Percentiles rank a stretch among this genome's conserved stretches.
Evolutionary conservation across 148 eudicot species (phyloP).

Genomic region (Fagopyrum tataricum): DNA sequence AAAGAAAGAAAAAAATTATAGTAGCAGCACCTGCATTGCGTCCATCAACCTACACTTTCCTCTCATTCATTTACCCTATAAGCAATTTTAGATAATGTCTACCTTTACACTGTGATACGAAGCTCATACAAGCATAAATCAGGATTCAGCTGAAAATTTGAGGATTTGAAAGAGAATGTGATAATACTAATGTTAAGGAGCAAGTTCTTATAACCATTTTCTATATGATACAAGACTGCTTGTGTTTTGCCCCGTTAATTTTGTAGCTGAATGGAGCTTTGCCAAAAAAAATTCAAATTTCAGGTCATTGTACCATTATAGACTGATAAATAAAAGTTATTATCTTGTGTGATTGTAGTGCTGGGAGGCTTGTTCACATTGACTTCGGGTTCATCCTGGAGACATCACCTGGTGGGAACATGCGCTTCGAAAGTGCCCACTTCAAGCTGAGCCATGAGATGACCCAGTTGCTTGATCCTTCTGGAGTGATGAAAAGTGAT

Average conservation of each 20-base stretch:
- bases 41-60: not conserved
- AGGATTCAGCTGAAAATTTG: not conserved
- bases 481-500: conserved; percentile 95
- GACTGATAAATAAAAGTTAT: not conserved
- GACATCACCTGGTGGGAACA: conserved; percentile 93
- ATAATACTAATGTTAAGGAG: not conserved
- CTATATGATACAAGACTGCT: not conserved
- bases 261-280: not conserved
- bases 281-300: not conserved
- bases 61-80: not conserved
- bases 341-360: conserved; percentile 34
- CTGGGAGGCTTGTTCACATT: conserved; percentile 92
- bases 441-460: conserved; percentile 99
- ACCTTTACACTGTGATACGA: not conserved
- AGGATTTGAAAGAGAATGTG: not conserved
- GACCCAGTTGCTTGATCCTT: conserved; percentile 98
- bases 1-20: not conserved
- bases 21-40: not conserved
- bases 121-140: not conserved
- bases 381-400: conserved; percentile 98
- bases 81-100: not conserved
- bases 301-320: not conserved
- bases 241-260: not conserved
- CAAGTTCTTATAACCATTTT: conserved; percentile 1
- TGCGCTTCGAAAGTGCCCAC: conserved; percentile 98